Conservation (phyloP, 1,139 yeast species). For the Wickerhamomyces sp. region DNA sequence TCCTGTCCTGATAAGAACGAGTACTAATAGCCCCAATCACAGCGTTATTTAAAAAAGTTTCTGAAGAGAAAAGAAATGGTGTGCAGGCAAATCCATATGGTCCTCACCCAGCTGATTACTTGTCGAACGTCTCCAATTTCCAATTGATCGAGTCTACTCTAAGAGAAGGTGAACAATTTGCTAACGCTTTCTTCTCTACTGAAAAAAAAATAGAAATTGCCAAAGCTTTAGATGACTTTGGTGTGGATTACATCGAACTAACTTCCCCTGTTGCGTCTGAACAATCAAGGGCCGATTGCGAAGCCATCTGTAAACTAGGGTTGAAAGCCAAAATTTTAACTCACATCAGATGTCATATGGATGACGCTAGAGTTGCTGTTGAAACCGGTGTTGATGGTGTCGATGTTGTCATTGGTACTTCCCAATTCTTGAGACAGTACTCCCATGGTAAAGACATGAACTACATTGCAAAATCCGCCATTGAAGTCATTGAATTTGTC, state of each 20-base stretch:
- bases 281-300: conserved; percentile 90
- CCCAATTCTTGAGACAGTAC: conserved; percentile 89
- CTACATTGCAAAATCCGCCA: conserved; percentile 93
- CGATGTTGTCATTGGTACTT: conserved; percentile 97
- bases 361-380: conserved; percentile 95
- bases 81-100: conserved; percentile 74
- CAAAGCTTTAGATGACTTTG: conserved; percentile 94
- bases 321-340: conserved; percentile 89
- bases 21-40: conserved; percentile 7
- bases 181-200: conserved; percentile 92
- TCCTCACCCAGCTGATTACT: conserved; percentile 88
- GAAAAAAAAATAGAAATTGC: conserved; percentile 98
- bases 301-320: conserved; percentile 96
- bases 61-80: conserved; percentile 37
- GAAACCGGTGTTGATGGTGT: conserved; percentile 99
- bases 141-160: conserved; percentile 93
- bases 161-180: conserved; percentile 98
- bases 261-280: conserved; percentile 98
- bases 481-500: conserved; percentile 96
- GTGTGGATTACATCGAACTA: conserved; percentile 95
- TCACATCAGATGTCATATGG: conserved; percentile 98
- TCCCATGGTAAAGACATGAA: conserved; percentile 99
- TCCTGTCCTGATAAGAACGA: not conserved
- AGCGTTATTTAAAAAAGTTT: conserved; percentile 38
- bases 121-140: conserved; percentile 86